A percentile compares a stretch with the other conserved stretches of the same genome.
Conservation (phyloP, 192 early-diverging fungal genomes). For the Podila horticola region DNA sequence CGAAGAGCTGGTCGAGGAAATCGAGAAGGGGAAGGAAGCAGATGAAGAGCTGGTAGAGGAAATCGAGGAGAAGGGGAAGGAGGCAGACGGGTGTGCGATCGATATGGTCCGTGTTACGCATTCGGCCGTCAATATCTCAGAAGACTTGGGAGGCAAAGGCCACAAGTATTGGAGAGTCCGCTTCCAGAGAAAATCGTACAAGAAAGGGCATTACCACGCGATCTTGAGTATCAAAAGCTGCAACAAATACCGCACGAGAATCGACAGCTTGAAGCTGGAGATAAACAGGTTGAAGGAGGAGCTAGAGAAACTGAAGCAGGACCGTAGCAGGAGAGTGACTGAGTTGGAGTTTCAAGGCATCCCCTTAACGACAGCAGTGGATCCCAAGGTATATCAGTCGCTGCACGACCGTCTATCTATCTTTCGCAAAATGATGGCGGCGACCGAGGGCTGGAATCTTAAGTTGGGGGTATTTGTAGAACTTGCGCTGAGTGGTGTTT, state of each 20-base stretch:
- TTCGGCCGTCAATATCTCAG: neutral
- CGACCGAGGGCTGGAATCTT: neutral
- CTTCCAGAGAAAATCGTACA: neutral
- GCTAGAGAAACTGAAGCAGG: neutral
- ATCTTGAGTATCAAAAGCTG: conserved; percentile 10
- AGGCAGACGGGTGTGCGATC: conserved; percentile 3
- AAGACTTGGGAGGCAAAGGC: neutral
- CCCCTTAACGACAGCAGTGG: neutral
- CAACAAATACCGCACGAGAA: neutral
- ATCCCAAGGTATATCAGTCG: neutral
- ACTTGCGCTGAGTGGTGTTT: conserved; percentile 3
- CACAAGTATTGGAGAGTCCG: neutral
- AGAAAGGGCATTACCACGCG: conserved; percentile 8
- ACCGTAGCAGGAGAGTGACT: neutral
- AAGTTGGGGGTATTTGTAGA: neutral
- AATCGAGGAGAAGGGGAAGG: neutral
- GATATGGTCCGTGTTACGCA: neutral
- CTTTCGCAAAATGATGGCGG: neutral
- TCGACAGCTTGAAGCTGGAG: conserved; percentile 3
- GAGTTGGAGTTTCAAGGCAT: conserved; percentile 8
- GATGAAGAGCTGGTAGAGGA: neutral
- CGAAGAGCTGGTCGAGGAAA: neutral
- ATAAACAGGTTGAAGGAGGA: neutral
- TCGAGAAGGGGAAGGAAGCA: neutral
- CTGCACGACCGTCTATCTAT: neutral